phyloP scores from a whole-genome alignment of 1,139 yeast genomes.

The Blastobotrys petasosporus region DNA sequence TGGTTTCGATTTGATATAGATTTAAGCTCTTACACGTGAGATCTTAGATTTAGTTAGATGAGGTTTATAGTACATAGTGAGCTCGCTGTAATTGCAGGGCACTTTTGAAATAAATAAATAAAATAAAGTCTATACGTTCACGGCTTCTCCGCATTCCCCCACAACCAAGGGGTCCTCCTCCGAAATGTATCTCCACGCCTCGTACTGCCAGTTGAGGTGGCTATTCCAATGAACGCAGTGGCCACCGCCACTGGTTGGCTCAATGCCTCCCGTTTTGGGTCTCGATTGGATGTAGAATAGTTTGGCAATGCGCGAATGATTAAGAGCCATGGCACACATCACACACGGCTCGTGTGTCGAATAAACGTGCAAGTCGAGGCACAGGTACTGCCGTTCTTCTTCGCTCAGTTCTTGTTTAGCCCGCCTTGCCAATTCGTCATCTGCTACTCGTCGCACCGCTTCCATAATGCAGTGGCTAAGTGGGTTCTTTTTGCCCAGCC shows the following conservation, averaged over 20 bases:
- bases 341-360: conserved; percentile 95
- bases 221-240: conserved; percentile 70
- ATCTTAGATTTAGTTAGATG: no score
- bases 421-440: conserved; percentile 36
- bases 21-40: no score
- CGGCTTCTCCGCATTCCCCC: no score
- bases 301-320: conserved; percentile 77
- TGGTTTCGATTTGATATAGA: no score
- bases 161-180: no score
- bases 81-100: no score
- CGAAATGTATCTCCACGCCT: conserved; percentile 60
- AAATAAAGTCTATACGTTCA: no score
- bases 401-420: conserved; percentile 2
- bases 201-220: conserved; percentile 73
- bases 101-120: no score
- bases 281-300: conserved; percentile 54
- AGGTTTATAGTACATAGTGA: no score
- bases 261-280: conserved; percentile 49
- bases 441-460: conserved; percentile 59
- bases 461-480: conserved; percentile 68
- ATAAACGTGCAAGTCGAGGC: conserved; percentile 70
- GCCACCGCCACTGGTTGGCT: conserved; percentile 54
- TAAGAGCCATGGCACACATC: conserved; percentile 95
- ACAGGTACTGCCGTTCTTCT: conserved; percentile 47
- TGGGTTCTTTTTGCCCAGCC: conserved; percentile 41